Evolutionary conservation across 2,329 filamentous ascomycete species (phyloP), one percentile per base, ranked within the genome.

Genomic region (Arthroderma uncinatum): DNA sequence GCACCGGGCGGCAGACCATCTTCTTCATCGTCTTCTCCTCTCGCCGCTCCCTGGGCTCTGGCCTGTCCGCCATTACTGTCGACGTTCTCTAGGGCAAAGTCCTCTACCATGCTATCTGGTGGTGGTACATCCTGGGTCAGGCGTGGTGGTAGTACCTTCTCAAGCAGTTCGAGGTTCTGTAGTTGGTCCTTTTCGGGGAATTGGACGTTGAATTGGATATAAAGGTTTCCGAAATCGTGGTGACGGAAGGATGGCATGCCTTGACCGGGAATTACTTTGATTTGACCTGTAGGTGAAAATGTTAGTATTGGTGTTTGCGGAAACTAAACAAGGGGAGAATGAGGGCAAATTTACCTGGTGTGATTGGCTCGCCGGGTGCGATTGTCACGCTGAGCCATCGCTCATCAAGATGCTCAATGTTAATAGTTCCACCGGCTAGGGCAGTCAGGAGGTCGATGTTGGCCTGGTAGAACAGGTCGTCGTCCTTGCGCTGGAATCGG

Each of bases 231-330:
- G 69, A 82, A 84, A 74, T 97, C 88, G 79, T 98, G 93, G 74
- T 97, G 93, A 66, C 93, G 84, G 74, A 83, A 87, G 2, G 93
- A 94, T 42, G 93, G 93, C 93, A 98, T 98, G 72, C 93, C 93
- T 76, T 98, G 93, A 63, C 90, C 91, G 63, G 89, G 88, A 67
- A 98, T 85, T 74, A 95, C 87, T 79, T 96, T 97, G 71, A 97
- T 82, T 64, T 89, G 79, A 65, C 88, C 93, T 95, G 65, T 57
- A 57, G 39, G 52, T 12, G 28, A 47, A 59, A 54, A 16, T 25
- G 53, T 60, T 58, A 60, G 56, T 25, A 8, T 8, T 36, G 19
- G 30, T 10, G 19, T 14, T 21, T 33, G n/a, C n/a, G 16, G 4
- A 10, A 34, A 44, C 1, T 30, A 21, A 25, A 25, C 12, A n/a